Evolutionary conservation across 305 asterid species (phyloP), one percentile per base, ranked within the genome.

Genomic region (Fraxinus platypoda): DNA sequence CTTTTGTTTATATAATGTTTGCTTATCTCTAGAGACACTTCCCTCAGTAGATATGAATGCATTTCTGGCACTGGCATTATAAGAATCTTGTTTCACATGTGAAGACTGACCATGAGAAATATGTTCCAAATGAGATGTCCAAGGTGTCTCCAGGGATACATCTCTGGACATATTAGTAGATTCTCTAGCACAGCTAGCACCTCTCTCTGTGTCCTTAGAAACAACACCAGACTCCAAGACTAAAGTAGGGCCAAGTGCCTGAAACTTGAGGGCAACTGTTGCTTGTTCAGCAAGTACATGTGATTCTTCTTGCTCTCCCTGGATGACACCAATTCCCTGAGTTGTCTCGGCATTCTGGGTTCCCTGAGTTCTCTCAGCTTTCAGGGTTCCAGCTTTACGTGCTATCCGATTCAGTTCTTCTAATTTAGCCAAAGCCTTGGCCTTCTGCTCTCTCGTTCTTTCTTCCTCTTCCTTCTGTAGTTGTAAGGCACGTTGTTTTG

Each of bases 391-490:
- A 86, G 87, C 76, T 88, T 90, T 94, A 79, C 93, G 90, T 76
- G 91, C 83, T 71, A 98, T 93, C 77, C 95, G 89, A 84, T 97
- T 93, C 87, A 97, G 87, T 90, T 97, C 99, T 88, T 94, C 97
- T 84, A 97, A 86, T 88, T 97, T 97, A 77, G 98, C 99, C n/a
- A 89, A 85, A 86, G 99, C 99, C 89, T 94, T 94, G 75, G 98
- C 98, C 87, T 84, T 97, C 90, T 97, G 98, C 85, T 97, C 98
- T 86, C 90, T 92, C 30, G 54, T 88, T 75, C 98, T 85, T 77
- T 92, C 98, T 86, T 93, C 98, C 86, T 94, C 99, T 91, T 94
- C 97, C 90, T 88, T 91, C 87, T 92, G 98, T 37, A 89, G 83
- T 83, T 94, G 95, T 71, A 90, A 79, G 77, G 93, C 94, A 52